Evolutionary conservation across 805 yeast genomes (phyloP), one percentile per base, ranked within the genome.

Genomic region (Kuraishia ogatae): DNA sequence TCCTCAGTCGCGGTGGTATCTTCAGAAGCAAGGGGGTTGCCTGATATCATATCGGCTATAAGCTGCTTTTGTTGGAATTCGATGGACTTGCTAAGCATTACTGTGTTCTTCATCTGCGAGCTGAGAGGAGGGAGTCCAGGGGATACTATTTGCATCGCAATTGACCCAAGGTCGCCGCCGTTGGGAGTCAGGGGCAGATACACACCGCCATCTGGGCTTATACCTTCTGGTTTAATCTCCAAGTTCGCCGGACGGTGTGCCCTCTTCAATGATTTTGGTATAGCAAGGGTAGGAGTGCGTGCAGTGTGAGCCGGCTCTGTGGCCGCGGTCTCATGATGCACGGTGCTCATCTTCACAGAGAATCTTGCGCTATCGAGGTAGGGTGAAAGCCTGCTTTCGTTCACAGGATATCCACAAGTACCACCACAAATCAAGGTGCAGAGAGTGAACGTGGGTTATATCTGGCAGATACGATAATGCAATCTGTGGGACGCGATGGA

Each of bases 81-180:
- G 6, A 53, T 53, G 11, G 49, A 23, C 49, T 26, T 39, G 52
- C 55, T 53, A 3, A 48, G 52, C 47, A 20, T 28, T 8, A 53
- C 51, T 11, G 54, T 53, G 51, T 48, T 29, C 51, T 29, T 21
- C 54, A 53, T 53, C 21, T 47, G n/a, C 7, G 54, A 23, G 51
- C 49, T 50, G 35, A 54, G 24, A 15, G 28, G 50, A 11, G 56
- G 56, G 13, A 54, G 51, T 24, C 56, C 56, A 13, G 56, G 56
- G 17, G 56, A 54, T 20, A 54, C 53, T 39, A 54, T 54, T 19
- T 54, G 53, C 13, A 54, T 26, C 21, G 56, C 56, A 17, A 46
- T 46, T 10, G 55, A 48, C 17, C 39, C 52, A 13, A 49, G 51
- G 20, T 49, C 51, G 7, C 43, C 43, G 13, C 43, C 43, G 6